These are phyloP conservation scores for Dendryphion nanum DNA, from an alignment of 2,329 filamentous ascomycete genomes.

Conservation along the genomic window DNA sequence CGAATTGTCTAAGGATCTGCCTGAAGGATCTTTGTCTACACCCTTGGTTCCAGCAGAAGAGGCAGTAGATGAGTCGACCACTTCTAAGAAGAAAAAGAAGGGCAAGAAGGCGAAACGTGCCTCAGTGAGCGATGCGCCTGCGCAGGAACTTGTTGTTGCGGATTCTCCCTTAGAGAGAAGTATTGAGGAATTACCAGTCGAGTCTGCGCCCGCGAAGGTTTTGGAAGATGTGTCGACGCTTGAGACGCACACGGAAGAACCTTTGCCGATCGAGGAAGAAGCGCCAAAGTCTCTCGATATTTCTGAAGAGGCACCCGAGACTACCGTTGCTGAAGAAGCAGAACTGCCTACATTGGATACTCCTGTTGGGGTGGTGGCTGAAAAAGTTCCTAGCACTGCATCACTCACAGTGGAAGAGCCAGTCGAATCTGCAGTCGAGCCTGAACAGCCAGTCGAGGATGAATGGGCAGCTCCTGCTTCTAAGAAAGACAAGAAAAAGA, in stretches of 20 bases:
- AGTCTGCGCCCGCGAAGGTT: no score
- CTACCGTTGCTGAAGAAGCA: no score
- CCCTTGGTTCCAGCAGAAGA: background rate
- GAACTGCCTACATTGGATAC: no score
- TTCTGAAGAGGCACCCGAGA: background rate
- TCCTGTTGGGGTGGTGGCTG: no score
- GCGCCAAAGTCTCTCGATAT: background rate
- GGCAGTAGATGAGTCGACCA: background rate
- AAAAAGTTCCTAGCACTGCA: background rate
- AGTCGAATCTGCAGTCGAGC: background rate
- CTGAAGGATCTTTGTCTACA: no score
- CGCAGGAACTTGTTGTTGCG: no score
- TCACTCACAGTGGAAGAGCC: background rate
- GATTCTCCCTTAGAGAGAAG: no score
- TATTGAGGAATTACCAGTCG: background rate
- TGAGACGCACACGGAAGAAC: no score
- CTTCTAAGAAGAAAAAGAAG: constrained; percentile 4
- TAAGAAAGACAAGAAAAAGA: constrained; percentile 24
- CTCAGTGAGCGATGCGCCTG: background rate
- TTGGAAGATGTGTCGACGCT: no score
- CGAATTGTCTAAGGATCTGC: no score
- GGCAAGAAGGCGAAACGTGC: constrained; percentile 5
- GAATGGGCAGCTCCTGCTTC: constrained; percentile 8
- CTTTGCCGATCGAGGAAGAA: no score
- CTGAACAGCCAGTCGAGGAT: constrained; percentile 1